phyloP scores from a whole-genome alignment of 129 eudicot species.

The Flaveria brownii region DNA sequence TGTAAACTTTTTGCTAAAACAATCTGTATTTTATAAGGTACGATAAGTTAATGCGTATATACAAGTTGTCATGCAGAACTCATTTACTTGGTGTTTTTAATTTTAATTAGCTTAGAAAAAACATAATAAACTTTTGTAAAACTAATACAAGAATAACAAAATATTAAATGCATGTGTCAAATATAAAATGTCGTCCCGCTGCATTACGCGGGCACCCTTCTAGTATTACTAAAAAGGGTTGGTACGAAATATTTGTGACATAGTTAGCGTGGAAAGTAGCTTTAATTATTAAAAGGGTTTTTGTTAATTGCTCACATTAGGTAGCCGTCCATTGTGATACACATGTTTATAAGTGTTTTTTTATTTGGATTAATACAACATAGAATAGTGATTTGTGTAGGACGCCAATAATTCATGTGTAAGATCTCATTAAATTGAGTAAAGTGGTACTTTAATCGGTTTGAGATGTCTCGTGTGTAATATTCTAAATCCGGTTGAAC shows the following conservation, averaged over 20 bases:
- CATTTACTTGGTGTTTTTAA: too few relatives aligned
- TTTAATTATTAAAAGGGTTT: background rate
- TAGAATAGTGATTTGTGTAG: background rate
- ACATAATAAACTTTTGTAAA: too few relatives aligned
- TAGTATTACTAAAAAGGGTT: background rate
- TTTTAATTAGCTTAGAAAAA: too few relatives aligned
- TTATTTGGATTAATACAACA: background rate
- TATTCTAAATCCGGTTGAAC: background rate
- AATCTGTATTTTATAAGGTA: too few relatives aligned
- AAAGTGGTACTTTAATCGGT: background rate
- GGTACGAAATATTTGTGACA: background rate
- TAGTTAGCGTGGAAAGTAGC: background rate
- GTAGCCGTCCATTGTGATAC: slow-evolving; percentile 25
- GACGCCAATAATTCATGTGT: background rate
- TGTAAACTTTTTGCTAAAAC: too few relatives aligned
- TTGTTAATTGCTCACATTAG: background rate
- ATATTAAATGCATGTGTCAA: too few relatives aligned
- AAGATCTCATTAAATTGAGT: background rate
- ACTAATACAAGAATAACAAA: too few relatives aligned
- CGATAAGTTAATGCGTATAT: too few relatives aligned
- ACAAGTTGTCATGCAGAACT: too few relatives aligned
- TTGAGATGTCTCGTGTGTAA: background rate
- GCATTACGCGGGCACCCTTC: too few relatives aligned
- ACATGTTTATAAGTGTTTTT: slow-evolving; percentile 13
- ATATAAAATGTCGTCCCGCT: too few relatives aligned